Percentiles rank a stretch among this genome's conserved stretches.
Conservation (phyloP, 495 filamentous ascomycete species). For the Neurospora tetraspora region DNA sequence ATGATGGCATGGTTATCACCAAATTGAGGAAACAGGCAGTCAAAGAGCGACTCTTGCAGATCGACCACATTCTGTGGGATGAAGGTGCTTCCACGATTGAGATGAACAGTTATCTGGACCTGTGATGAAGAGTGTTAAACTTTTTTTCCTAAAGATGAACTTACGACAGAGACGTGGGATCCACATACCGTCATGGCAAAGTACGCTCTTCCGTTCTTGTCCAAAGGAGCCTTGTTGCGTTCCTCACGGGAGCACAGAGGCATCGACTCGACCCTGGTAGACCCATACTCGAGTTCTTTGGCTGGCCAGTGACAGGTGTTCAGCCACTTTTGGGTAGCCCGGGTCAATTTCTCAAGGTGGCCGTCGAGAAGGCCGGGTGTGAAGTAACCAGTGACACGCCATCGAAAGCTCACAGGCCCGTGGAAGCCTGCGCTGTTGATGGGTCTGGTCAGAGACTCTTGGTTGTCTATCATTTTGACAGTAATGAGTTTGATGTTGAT, state of each 20-base stretch:
- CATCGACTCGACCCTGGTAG: not conserved
- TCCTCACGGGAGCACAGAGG: not conserved
- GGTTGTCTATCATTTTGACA: not conserved
- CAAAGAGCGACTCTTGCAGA: not conserved
- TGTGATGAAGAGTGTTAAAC: not conserved
- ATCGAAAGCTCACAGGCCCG: not conserved
- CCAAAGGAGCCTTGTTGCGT: not conserved
- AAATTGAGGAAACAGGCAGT: not conserved
- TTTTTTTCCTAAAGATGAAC: not conserved
- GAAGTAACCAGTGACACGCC: not conserved
- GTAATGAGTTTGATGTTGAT: not conserved
- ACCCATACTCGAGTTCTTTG: not conserved
- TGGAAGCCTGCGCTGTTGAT: not conserved
- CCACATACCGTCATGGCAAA: not conserved
- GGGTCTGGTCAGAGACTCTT: not conserved
- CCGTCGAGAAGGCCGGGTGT: not conserved
- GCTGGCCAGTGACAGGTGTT: not conserved
- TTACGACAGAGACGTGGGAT: not conserved
- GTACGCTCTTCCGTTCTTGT: not conserved
- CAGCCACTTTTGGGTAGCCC: not conserved
- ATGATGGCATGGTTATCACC: not conserved
- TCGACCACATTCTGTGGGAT: not conserved
- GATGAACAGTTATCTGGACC: not conserved
- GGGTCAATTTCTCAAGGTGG: not conserved
- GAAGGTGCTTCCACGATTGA: not conserved